These are phyloP conservation scores for Coprinopsis cinerea DNA, from an alignment of 768 basidiomycete species.

Conservation along the genomic window DNA sequence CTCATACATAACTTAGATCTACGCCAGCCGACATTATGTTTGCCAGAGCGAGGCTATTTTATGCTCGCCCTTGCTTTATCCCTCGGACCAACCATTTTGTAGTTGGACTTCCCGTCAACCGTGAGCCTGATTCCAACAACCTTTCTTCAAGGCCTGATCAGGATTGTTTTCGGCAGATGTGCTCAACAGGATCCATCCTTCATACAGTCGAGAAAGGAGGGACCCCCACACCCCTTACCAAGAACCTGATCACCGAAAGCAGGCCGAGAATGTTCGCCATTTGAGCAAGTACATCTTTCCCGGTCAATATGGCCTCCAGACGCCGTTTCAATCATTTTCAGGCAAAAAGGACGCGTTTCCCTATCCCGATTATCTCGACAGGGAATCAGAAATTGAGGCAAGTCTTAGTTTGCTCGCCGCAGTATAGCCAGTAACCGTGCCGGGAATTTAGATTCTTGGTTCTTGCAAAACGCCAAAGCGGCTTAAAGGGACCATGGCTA, in stretches of 20 bases:
- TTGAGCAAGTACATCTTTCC: conserved; percentile 85
- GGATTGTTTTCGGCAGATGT: conserved; percentile 41
- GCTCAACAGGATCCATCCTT: conserved; percentile 50
- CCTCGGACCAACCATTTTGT: conserved; percentile 43
- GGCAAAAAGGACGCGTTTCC: conserved; percentile 22
- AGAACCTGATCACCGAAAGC: conserved; percentile 42
- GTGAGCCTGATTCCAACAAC: conserved; percentile 33
- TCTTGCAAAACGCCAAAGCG: conserved; percentile 68
- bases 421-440: neutral
- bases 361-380: conserved; percentile 50
- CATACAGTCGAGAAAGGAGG: conserved; percentile 22
- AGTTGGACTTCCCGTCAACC: conserved; percentile 62
- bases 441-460: conserved; percentile 25
- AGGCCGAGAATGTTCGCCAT: conserved; percentile 49
- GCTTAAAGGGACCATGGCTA: conserved; percentile 45
- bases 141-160: neutral
- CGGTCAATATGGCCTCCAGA: conserved; percentile 63
- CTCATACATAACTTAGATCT: conserved; percentile 22
- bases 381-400: conserved; percentile 70
- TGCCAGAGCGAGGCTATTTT: conserved; percentile 57
- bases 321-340: conserved; percentile 40
- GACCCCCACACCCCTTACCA: neutral
- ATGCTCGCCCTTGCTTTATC: conserved; percentile 52
- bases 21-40: conserved; percentile 49
- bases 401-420: neutral